Conservation (phyloP, 257 asterid genomes). For the Gentiana macrophylla region DNA sequence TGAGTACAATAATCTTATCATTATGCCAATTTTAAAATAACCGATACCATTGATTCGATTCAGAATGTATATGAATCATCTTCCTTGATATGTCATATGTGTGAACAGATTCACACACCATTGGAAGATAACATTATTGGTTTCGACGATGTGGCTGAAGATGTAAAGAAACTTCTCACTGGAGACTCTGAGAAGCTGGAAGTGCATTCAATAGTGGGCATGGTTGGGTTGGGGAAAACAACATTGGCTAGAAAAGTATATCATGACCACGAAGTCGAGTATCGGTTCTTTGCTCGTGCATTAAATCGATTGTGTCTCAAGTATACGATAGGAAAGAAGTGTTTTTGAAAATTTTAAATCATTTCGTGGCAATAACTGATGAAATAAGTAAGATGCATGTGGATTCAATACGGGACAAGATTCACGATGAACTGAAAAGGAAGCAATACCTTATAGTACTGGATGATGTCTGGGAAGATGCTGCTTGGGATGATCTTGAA, state of each 20-base stretch:
- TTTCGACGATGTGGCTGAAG: constrained; percentile 13
- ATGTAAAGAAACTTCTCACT: constrained; percentile 13
- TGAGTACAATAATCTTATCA: too few species aligned
- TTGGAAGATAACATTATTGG: constrained; percentile 26
- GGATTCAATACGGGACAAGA: background rate
- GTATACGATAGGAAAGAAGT: constrained; percentile 16
- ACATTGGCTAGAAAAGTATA: constrained; percentile 24
- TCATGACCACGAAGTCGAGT: constrained; percentile 14
- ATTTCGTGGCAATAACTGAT: background rate
- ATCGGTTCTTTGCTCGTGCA: constrained; percentile 17
- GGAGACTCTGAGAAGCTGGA: constrained; percentile 12
- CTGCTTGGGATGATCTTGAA: constrained; percentile 13
- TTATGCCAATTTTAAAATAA: too few species aligned
- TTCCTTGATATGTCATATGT: too few species aligned
- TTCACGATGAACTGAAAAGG: background rate
- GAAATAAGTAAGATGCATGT: constrained; percentile 5
- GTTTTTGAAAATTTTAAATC: constrained; percentile 13
- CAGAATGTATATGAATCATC: too few species aligned
- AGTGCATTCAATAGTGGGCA: constrained; percentile 22
- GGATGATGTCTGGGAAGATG: constrained; percentile 19
- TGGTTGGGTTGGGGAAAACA: constrained; percentile 30
- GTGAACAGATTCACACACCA: background rate
- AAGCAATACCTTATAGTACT: constrained; percentile 15
- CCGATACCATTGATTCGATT: too few species aligned
- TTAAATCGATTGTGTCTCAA: constrained; percentile 24